Conservation (phyloP, 2,329 filamentous ascomycete species). For the Arthroderma sp. region DNA sequence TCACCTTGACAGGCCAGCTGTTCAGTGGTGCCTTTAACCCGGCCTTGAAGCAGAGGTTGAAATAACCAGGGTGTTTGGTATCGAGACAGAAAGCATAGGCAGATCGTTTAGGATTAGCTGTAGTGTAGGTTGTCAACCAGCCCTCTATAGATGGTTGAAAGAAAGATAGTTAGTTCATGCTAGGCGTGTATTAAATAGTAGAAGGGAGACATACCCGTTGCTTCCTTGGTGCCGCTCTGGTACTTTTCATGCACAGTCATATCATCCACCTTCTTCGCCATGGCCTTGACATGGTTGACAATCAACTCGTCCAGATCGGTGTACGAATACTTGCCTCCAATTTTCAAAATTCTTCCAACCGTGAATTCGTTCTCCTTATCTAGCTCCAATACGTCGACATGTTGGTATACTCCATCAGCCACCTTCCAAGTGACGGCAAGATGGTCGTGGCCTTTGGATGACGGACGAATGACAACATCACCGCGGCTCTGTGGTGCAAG, state of each 20-base stretch:
- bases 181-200: not conserved
- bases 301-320: constrained; percentile 95
- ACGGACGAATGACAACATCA: constrained; percentile 89
- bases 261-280: constrained; percentile 95
- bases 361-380: constrained; percentile 97
- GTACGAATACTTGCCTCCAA: constrained; percentile 82
- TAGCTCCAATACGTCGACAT: constrained; percentile 91
- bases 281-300: constrained; percentile 91
- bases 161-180: not conserved
- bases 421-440: constrained; percentile 98
- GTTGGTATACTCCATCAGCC: constrained; percentile 87
- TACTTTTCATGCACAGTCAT: constrained; percentile 92
- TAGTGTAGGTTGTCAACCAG: constrained; percentile 92
- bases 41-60: constrained; percentile 92
- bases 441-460: constrained; percentile 89
- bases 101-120: constrained; percentile 86
- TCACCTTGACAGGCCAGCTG: constrained; percentile 75
- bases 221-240: constrained; percentile 64
- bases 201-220: constrained; percentile 58
- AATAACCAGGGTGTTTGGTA: constrained; percentile 82
- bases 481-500: constrained; percentile 74
- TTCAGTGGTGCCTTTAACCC: constrained; percentile 61
- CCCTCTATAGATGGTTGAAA: constrained; percentile 53
- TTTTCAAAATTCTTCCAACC: constrained; percentile 71
- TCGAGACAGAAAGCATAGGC: constrained; percentile 96